Conservation (phyloP, 139 green algal genomes). For the Chlamydomonas sp. region DNA sequence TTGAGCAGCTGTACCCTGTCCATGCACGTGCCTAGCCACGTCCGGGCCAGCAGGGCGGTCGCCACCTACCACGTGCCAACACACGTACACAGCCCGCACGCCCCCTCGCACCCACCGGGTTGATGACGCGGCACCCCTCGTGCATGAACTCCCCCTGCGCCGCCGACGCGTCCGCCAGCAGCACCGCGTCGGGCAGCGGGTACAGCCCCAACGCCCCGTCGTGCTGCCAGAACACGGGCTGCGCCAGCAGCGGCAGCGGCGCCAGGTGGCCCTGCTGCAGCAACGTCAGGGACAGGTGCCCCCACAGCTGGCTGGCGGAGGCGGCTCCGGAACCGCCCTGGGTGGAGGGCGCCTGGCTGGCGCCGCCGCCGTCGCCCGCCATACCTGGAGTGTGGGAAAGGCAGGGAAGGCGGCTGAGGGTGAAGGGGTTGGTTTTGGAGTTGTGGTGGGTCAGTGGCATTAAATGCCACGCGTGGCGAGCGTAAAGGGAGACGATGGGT, state of each 20-base stretch:
- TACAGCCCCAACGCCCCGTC: conserved; percentile 90
- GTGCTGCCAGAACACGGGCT: conserved; percentile 85
- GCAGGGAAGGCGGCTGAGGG: not conserved
- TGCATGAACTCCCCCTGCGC: conserved; percentile 59
- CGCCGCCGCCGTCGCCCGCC: not conserved
- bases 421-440: not conserved
- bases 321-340: not conserved
- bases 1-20: not conserved
- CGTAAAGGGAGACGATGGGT: too few species aligned
- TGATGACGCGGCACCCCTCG: conserved; percentile 75
- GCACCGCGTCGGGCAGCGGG: conserved; percentile 82
- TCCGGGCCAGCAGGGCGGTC: conserved; percentile 4
- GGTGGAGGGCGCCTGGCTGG: not conserved
- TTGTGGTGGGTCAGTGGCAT: not conserved
- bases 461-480: too few species aligned
- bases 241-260: conserved; percentile 84
- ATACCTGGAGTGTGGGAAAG: not conserved
- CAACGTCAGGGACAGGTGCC: conserved; percentile 83
- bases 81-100: not conserved
- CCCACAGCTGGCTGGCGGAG: conserved; percentile 48
- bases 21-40: not conserved
- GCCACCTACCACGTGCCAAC: not conserved
- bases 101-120: conserved; percentile 63
- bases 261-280: conserved; percentile 93
- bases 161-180: conserved; percentile 78